Conservation (phyloP, 495 filamentous ascomycete species). For the Clohesyomyces aquaticus region DNA sequence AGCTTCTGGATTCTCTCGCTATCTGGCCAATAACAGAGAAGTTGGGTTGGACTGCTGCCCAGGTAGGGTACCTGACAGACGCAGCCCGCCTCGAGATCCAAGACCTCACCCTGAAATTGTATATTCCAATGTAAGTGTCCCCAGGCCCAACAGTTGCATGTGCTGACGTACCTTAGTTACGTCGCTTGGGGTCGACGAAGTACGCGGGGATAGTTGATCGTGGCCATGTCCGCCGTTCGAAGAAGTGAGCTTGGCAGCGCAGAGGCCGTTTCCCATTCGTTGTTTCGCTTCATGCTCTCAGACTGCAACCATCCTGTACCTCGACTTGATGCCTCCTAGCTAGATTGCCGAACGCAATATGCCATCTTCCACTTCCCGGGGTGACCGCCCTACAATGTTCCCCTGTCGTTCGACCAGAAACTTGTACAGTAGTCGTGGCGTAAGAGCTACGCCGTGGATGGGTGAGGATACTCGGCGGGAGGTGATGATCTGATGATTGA, state of each 20-base stretch:
- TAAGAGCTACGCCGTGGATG: too few species aligned
- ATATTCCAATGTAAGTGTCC: conserved; percentile 43
- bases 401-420: too few species aligned
- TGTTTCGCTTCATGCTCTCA: background rate
- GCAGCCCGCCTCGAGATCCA: conserved; percentile 36
- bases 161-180: conserved; percentile 26
- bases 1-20: conserved; percentile 42
- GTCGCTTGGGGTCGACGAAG: conserved; percentile 38
- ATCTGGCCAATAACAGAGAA: conserved; percentile 42
- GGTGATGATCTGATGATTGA: too few species aligned
- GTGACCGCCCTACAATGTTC: too few species aligned
- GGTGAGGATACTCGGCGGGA: too few species aligned
- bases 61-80: conserved; percentile 36
- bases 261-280: background rate
- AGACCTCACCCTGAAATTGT: conserved; percentile 39
- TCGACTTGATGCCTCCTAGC: too few species aligned
- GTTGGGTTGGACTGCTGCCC: conserved; percentile 35
- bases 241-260: background rate
- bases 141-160: background rate
- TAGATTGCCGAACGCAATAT: too few species aligned
- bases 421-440: too few species aligned
- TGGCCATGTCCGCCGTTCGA: background rate
- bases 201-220: conserved; percentile 1
- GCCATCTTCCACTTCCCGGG: too few species aligned
- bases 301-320: too few species aligned